Conservation (phyloP, 306 rosid species). For the Vigna mungo region DNA sequence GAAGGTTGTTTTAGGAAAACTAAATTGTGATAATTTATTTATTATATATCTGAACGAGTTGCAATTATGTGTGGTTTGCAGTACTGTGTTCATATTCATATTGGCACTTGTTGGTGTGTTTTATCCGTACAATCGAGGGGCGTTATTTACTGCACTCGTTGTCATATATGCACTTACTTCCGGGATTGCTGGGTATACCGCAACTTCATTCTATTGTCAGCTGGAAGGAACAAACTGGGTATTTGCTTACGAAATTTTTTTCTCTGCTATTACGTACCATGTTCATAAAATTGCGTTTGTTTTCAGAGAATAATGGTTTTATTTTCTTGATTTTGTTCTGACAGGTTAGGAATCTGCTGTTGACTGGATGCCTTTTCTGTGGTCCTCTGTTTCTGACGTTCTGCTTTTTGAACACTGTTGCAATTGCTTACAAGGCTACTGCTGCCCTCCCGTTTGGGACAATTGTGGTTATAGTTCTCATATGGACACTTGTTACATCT, state of each 20-base stretch:
- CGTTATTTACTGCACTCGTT: conserved; percentile 84
- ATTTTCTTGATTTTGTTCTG: conserved; percentile 31
- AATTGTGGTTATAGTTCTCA: conserved; percentile 62
- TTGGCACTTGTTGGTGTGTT: conserved; percentile 94
- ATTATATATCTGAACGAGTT: conserved; percentile 11
- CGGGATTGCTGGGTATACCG: conserved; percentile 90
- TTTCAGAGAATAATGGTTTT: conserved; percentile 14
- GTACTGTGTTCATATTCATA: conserved; percentile 77
- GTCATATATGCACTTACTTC: conserved; percentile 94
- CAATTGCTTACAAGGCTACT: conserved; percentile 57
- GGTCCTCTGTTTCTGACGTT: conserved; percentile 62
- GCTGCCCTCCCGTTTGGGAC: conserved; percentile 70
- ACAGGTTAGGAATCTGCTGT: conserved; percentile 64
- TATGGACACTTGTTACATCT: conserved; percentile 65
- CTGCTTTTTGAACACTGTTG: conserved; percentile 63
- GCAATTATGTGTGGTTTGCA: conserved; percentile 49
- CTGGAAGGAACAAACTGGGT: conserved; percentile 95
- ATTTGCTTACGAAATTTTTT: conserved; percentile 31
- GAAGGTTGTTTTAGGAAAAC: conserved; percentile 5
- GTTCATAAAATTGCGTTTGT: conserved; percentile 9
- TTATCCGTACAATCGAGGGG: conserved; percentile 96
- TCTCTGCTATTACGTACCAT: conserved; percentile 25
- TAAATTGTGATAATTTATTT: conserved; percentile 1
- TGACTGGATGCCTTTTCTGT: conserved; percentile 65
- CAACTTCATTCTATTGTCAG: conserved; percentile 90